These are phyloP conservation scores for Arachis hypogaea DNA, from an alignment of 306 rosid genomes.

Conservation along the genomic window DNA sequence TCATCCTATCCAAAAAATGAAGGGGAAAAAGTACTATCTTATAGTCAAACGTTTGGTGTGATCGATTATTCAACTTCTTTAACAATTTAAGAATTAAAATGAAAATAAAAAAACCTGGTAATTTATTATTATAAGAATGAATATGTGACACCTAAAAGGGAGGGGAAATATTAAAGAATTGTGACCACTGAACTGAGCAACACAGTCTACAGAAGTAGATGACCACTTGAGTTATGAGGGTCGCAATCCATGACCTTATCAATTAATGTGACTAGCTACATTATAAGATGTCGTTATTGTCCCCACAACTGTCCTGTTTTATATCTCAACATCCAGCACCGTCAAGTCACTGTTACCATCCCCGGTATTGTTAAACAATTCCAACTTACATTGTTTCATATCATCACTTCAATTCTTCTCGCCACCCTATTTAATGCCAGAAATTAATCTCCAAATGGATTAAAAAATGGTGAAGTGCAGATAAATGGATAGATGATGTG, in stretches of 20 bases:
- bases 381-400: slow-evolving; percentile 9
- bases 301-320: neutral
- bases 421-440: slow-evolving; percentile 1
- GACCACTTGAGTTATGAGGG: neutral
- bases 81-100: too few relatives aligned
- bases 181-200: neutral
- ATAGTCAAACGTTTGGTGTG: too few relatives aligned
- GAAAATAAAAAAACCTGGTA: too few relatives aligned
- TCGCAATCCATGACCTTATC: neutral
- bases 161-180: neutral
- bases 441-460: too few relatives aligned
- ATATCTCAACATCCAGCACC: neutral
- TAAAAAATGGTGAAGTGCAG: too few relatives aligned
- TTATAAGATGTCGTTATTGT: neutral
- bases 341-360: slow-evolving; percentile 5
- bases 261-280: neutral
- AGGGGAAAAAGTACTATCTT: too few relatives aligned
- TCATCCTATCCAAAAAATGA: too few relatives aligned
- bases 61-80: too few relatives aligned
- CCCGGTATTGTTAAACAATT: neutral
- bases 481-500: too few relatives aligned
- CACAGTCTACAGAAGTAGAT: too few relatives aligned
- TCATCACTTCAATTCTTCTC: neutral
- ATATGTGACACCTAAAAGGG: neutral
- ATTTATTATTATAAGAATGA: too few relatives aligned